phyloP scores from a whole-genome alignment of 768 basidiomycete species.

The Russula virescens region DNA sequence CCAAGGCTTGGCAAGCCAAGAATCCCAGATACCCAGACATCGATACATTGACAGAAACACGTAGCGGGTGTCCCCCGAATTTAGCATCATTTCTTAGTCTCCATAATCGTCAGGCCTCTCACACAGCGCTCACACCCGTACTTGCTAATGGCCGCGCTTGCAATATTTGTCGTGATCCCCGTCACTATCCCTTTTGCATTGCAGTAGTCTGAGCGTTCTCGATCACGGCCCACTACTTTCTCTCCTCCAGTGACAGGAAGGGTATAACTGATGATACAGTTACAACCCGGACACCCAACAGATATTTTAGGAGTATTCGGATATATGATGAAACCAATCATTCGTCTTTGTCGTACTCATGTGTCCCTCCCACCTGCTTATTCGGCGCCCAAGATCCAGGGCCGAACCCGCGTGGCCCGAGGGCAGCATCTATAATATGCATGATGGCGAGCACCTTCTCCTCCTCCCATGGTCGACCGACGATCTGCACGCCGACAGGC shows the following conservation, averaged over 20 bases:
- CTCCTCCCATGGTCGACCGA: conserved; percentile 75
- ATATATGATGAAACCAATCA: too few species aligned
- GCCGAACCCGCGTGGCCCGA: conserved; percentile 66
- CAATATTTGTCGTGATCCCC: conserved; percentile 37
- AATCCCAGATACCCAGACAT: too few species aligned
- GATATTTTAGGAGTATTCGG: too few species aligned
- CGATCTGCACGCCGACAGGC: conserved; percentile 79
- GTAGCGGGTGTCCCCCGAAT: too few species aligned
- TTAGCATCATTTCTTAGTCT: too few species aligned
- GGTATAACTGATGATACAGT: too few species aligned
- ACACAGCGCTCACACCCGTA: too few species aligned
- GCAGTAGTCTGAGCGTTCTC: conserved; percentile 34
- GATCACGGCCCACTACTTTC: conserved; percentile 26
- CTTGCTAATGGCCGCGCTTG: too few species aligned
- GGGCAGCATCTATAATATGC: conserved; percentile 62
- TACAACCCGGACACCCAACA: too few species aligned
- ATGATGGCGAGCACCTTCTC: conserved; percentile 81
- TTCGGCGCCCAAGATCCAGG: conserved; percentile 48
- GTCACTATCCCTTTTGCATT: conserved; percentile 36
- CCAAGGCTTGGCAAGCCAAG: too few species aligned
- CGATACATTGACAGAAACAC: too few species aligned
- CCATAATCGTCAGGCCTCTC: too few species aligned
- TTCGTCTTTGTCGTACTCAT: background rate
- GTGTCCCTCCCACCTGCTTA: background rate
- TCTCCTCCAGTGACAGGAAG: conserved; percentile 16